Evolutionary conservation across 495 filamentous ascomycete species (phyloP).

Genomic region (Umbilicaria muhlenbergii): DNA sequence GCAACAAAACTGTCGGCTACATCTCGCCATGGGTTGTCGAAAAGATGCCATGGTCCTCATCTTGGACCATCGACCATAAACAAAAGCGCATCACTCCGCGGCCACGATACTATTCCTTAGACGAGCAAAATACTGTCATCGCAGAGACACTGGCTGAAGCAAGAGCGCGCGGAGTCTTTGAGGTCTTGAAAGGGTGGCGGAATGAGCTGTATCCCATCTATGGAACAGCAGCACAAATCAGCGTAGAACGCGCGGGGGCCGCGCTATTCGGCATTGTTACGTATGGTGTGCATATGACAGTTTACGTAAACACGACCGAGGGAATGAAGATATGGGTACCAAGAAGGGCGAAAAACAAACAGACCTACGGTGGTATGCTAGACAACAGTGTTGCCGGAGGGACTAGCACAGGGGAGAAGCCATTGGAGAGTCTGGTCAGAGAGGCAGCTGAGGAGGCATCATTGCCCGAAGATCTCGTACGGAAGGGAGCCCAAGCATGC

Average conservation of each 20-base stretch:
- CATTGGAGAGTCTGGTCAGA: constrained; percentile 66
- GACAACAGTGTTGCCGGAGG: constrained; percentile 94
- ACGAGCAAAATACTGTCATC: constrained; percentile 44
- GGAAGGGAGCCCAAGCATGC: constrained; percentile 33
- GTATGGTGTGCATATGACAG: constrained; percentile 85
- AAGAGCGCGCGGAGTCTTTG: constrained; percentile 46
- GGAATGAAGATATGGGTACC: constrained; percentile 77
- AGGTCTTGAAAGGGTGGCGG: constrained; percentile 69
- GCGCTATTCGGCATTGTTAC: constrained; percentile 74
- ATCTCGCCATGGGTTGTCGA: constrained; percentile 41
- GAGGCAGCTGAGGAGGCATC: constrained; percentile 83
- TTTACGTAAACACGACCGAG: constrained; percentile 42
- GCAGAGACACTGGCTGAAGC: constrained; percentile 44
- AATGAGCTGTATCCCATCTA: constrained; percentile 79
- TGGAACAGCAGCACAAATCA: constrained; percentile 40
- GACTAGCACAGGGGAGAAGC: constrained; percentile 59
- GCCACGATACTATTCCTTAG: constrained; percentile 26
- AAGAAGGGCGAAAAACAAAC: constrained; percentile 54
- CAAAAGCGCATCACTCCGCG: constrained; percentile 21
- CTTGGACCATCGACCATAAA: constrained; percentile 33
- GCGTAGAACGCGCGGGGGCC: constrained; percentile 63
- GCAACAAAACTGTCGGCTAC: constrained; percentile 42
- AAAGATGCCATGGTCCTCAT: constrained; percentile 35
- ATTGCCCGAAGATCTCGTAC: constrained; percentile 56
- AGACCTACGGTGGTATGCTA: constrained; percentile 74